These are phyloP conservation scores for Crepidotus variabilis DNA, from an alignment of 768 basidiomycete genomes.

Conservation along the genomic window DNA sequence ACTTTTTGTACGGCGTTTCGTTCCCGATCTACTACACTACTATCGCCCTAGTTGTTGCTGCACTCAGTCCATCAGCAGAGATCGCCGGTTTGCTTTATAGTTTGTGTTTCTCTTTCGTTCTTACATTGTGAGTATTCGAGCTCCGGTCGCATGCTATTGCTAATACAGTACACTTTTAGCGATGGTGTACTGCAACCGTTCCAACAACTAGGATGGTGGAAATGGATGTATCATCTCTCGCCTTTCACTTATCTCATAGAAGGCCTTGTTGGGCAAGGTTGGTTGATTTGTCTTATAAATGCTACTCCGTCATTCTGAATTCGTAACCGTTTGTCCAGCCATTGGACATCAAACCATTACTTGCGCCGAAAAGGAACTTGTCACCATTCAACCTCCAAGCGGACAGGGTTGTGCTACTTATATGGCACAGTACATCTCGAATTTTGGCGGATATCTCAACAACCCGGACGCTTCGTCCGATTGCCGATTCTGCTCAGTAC, in stretches of 20 bases:
- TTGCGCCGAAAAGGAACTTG: conserved; percentile 63
- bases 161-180: conserved; percentile 22
- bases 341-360: conserved; percentile 44
- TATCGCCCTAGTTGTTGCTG: conserved; percentile 55
- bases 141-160: conserved; percentile 1
- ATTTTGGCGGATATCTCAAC: conserved; percentile 55
- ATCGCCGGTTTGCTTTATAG: conserved; percentile 57
- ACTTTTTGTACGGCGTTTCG: conserved; percentile 48
- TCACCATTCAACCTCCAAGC: conserved; percentile 52
- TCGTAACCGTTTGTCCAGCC: conserved; percentile 37
- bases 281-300: conserved; percentile 11
- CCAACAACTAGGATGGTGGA: conserved; percentile 61
- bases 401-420: conserved; percentile 56
- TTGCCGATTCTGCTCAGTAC: conserved; percentile 55
- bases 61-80: conserved; percentile 57
- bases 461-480: conserved; percentile 44
- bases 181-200: conserved; percentile 70
- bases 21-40: conserved; percentile 68
- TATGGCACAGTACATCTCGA: conserved; percentile 45
- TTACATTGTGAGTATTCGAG: conserved; percentile 49
- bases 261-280: conserved; percentile 46
- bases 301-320: conserved; percentile 22
- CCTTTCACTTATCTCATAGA: conserved; percentile 52
- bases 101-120: conserved; percentile 57
- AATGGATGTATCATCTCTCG: conserved; percentile 63